A percentile compares a stretch with the other conserved stretches of the same genome.
phyloP scores from a whole-genome alignment of 768 basidiomycete species.

The Mycena vulgaris region DNA sequence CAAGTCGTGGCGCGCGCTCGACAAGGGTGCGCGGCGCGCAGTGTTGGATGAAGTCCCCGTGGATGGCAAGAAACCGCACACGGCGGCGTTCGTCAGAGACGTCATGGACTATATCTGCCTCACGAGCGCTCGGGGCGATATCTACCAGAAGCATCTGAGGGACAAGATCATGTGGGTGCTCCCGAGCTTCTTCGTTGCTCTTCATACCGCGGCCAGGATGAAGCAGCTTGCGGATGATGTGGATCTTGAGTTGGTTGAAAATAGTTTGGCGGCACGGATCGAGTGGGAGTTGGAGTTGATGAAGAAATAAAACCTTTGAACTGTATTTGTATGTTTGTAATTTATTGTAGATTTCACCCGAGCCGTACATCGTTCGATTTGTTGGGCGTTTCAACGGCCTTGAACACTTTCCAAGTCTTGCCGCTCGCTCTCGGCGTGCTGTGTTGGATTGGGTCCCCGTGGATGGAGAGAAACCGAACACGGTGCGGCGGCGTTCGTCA shows the following conservation, averaged over 20 bases:
- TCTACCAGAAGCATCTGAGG: constrained; percentile 20
- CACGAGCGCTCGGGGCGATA: constrained; percentile 25
- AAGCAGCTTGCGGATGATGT: constrained; percentile 34
- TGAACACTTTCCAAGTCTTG: constrained; percentile 37
- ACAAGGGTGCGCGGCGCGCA: constrained; percentile 15
- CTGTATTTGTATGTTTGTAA: not conserved
- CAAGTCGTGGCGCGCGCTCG: constrained; percentile 36
- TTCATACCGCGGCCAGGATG: constrained; percentile 34
- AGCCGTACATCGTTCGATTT: too few species aligned
- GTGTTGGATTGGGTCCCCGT: constrained; percentile 15
- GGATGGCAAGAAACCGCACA: constrained; percentile 1
- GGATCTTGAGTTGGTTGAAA: constrained; percentile 31
- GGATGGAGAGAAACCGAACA: constrained; percentile 1
- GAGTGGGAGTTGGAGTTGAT: constrained; percentile 28
- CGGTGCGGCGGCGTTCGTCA: constrained; percentile 20
- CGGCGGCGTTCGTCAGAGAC: constrained; percentile 10
- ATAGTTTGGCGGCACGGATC: constrained; percentile 31
- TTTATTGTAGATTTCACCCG: too few species aligned
- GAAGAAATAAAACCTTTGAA: constrained; percentile 6
- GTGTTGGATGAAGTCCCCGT: constrained; percentile 19
- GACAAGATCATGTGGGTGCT: constrained; percentile 28
- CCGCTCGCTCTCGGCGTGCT: constrained; percentile 24
- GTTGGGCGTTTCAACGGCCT: too few species aligned
- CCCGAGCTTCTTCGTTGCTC: constrained; percentile 35
- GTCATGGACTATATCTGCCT: constrained; percentile 29